Evolutionary conservation across 768 basidiomycete species (phyloP).

Genomic region (Mycena belliarum): DNA sequence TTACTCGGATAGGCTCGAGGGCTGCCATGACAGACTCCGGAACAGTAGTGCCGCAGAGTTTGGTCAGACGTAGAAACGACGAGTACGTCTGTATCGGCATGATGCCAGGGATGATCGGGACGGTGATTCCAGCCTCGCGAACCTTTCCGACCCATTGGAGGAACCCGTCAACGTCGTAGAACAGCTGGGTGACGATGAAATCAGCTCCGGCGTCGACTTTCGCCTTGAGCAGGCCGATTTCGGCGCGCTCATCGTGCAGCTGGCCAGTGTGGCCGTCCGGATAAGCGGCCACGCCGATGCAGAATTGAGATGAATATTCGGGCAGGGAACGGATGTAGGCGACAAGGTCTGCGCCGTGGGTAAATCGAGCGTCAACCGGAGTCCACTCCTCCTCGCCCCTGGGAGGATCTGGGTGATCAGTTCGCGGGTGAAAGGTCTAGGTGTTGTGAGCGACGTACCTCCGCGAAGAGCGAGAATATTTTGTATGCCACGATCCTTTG

Average conservation of each 20-base stretch:
- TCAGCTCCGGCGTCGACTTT: slow-evolving; percentile 96
- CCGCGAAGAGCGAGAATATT: slow-evolving; percentile 93
- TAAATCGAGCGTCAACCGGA: slow-evolving; percentile 80
- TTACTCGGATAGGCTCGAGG: slow-evolving; percentile 76
- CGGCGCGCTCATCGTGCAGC: slow-evolving; percentile 54
- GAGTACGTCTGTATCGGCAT: slow-evolving; percentile 98
- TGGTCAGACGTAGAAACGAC: slow-evolving; percentile 89
- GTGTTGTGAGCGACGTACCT: slow-evolving; percentile 50
- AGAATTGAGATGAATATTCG: slow-evolving; percentile 83
- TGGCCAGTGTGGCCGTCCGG: slow-evolving; percentile 85
- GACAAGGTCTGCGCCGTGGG: slow-evolving; percentile 87
- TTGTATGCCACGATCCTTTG: slow-evolving; percentile 79
- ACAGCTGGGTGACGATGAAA: slow-evolving; percentile 94
- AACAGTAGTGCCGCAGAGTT: slow-evolving; percentile 81
- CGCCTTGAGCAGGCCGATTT: slow-evolving; percentile 71
- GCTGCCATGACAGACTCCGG: slow-evolving; percentile 65
- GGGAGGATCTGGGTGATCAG: slow-evolving; percentile 70
- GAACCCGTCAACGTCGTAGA: slow-evolving; percentile 94
- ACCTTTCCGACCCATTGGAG: slow-evolving; percentile 75
- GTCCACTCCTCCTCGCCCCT: slow-evolving; percentile 94
- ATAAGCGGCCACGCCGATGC: slow-evolving; percentile 96
- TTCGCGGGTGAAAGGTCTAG: neutral
- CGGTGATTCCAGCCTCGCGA: slow-evolving; percentile 76
- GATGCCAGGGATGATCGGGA: slow-evolving; percentile 92
- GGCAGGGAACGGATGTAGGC: slow-evolving; percentile 78